Evolutionary conservation across 805 yeast species (phyloP), one percentile per base, ranked within the genome.

Genomic region (Candida orba): DNA sequence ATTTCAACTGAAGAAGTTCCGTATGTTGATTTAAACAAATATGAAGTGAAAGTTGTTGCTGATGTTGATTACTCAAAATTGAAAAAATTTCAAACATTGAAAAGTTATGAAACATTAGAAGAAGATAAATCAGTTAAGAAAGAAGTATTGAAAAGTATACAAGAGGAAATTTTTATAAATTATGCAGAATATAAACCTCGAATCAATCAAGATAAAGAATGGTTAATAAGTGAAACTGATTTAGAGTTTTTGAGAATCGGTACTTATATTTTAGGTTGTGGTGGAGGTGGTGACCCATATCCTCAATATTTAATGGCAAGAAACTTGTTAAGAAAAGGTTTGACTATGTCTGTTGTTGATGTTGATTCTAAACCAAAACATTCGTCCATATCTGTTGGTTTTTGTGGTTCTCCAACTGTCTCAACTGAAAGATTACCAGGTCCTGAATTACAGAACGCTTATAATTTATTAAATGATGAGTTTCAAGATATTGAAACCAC

Each of bases 261-360:
- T 13, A 56, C 68, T 25, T 72, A 71, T 50, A 69, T 72, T 40
- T 59, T 73, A 5, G 78, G 77, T 9, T 68, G 73, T 53, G 78
- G 77, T 3, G 78, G 78, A 10, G 78, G 78, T 31, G 77, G 78
- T 34, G 63, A 64, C 38, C 76, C 78, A 20, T 69, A 71, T 52
- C 57, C 72, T 6, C 53, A 52, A 20, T 68, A 51, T 46, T 53
- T 73, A 31, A 66, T 64, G 34, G 51, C 62, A 1, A 53, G 67
- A 39, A 64, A 63, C 40, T 44, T 58, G 40, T 38, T 72, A 15
- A 47, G 66, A 34, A 41, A 49, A 3, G 76, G 75, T 7, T 64
- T 57, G 15, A 41, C 41, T 2, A 56, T 69, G 29, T 53, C 40
- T 34, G 66, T 72, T 18, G 52, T 71, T 39, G 67, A 67, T 51